Percentiles rank a stretch among this genome's conserved stretches.
Evolutionary conservation across 2,329 filamentous ascomycete species (phyloP).

Genomic region (Diaporthe aspalathi): DNA sequence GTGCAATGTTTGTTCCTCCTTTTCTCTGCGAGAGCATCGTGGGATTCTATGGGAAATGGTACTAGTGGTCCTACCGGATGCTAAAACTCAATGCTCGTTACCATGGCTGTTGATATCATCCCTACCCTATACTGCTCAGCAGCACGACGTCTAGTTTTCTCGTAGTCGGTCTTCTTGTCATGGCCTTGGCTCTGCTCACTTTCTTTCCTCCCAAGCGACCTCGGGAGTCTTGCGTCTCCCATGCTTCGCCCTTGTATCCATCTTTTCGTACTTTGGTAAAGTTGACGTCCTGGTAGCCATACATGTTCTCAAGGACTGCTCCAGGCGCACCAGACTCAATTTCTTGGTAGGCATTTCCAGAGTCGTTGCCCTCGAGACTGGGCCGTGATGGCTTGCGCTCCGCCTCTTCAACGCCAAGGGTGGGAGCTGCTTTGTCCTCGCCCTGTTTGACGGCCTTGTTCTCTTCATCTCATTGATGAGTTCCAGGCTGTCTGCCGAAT

Average conservation of each 20-base stretch:
- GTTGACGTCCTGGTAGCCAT: neutral
- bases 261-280: neutral
- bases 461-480: conserved; percentile 1
- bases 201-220: neutral
- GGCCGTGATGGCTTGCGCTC: neutral
- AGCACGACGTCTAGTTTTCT: neutral
- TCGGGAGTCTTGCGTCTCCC: neutral
- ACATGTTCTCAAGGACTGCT: no score
- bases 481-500: neutral
- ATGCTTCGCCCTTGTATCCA: neutral
- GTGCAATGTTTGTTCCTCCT: no score
- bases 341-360: neutral
- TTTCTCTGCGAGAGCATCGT: no score
- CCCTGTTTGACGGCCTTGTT: neutral
- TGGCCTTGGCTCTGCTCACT: neutral
- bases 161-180: conserved; percentile 3
- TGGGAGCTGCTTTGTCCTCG: neutral
- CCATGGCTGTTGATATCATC: neutral
- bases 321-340: no score
- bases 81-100: neutral
- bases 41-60: no score
- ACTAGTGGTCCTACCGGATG: no score
- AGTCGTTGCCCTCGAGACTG: neutral
- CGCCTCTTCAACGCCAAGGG: neutral
- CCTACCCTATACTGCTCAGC: neutral